Evolutionary conservation across 129 eudicot species (phyloP).

Genomic region (Saussurea involucrata): DNA sequence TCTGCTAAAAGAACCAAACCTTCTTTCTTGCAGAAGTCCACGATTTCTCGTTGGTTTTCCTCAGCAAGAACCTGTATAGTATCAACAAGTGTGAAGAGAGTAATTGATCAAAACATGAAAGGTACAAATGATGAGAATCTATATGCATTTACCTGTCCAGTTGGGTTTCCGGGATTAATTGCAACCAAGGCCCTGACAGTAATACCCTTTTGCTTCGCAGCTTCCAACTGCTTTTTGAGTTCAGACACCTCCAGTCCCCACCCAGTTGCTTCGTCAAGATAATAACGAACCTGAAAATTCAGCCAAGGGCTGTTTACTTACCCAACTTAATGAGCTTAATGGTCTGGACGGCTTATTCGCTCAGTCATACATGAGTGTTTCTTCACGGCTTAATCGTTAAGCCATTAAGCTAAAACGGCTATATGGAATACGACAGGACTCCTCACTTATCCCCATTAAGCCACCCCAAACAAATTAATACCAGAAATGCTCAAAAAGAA

Average conservation of each 20-base stretch:
- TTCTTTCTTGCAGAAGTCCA: slow-evolving; percentile 88
- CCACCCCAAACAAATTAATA: too few relatives aligned
- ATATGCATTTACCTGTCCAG: slow-evolving; percentile 61
- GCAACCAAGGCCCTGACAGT: slow-evolving; percentile 86
- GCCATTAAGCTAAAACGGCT: too few relatives aligned
- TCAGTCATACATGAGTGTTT: too few relatives aligned
- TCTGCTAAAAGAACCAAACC: slow-evolving; percentile 95
- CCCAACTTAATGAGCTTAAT: too few relatives aligned
- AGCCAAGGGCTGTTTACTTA: too few relatives aligned
- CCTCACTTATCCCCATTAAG: too few relatives aligned
- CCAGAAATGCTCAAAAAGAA: too few relatives aligned
- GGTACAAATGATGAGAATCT: neutral
- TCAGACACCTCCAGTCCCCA: slow-evolving; percentile 88
- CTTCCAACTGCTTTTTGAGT: slow-evolving; percentile 70
- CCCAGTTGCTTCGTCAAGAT: slow-evolving; percentile 91
- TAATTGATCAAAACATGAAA: neutral
- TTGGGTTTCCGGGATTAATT: slow-evolving; percentile 92
- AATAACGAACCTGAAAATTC: slow-evolving; percentile 76
- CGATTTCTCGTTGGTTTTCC: slow-evolving; percentile 79
- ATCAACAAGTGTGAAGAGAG: neutral
- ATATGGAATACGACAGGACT: too few relatives aligned
- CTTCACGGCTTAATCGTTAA: too few relatives aligned
- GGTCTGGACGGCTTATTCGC: too few relatives aligned
- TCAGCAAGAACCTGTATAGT: slow-evolving; percentile 72
- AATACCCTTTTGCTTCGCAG: slow-evolving; percentile 68